A percentile compares a stretch with the other conserved stretches of the same genome.
phyloP scores from a whole-genome alignment of 2,329 filamentous ascomycete species.

The Cladosporium halotolerans region DNA sequence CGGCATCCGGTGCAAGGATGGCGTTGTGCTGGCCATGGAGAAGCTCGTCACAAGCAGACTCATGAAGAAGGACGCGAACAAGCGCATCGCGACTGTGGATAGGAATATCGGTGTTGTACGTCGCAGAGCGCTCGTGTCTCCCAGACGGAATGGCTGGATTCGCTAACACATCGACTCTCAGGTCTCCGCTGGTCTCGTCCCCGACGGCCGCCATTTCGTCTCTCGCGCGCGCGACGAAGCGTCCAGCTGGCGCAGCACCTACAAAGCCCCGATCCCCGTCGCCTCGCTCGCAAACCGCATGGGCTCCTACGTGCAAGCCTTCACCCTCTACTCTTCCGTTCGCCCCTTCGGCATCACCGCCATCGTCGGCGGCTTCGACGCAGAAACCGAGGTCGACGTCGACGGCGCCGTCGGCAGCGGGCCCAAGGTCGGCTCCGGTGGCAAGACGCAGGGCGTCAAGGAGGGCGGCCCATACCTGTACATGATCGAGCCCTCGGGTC shows the following conservation, averaged over 20 bases:
- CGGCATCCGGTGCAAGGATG: conserved; percentile 95
- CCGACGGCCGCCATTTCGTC: conserved; percentile 91
- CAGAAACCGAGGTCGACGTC: conserved; percentile 74
- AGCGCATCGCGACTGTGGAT: conserved; percentile 92
- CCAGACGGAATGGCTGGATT: not conserved
- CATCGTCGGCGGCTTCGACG: conserved; percentile 90
- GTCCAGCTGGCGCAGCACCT: conserved; percentile 80
- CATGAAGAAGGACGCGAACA: conserved; percentile 90
- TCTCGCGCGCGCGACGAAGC: conserved; percentile 92
- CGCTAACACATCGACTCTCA: conserved; percentile 34
- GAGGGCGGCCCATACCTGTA: conserved; percentile 90
- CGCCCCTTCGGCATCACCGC: conserved; percentile 94
- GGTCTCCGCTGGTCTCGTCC: conserved; percentile 91
- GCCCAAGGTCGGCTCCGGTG: conserved; percentile 71
- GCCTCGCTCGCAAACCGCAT: conserved; percentile 85
- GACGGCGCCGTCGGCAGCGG: conserved; percentile 86
- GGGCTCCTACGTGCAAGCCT: conserved; percentile 93
- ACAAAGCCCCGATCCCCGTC: conserved; percentile 90
- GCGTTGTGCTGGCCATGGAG: conserved; percentile 90
- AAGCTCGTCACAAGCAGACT: conserved; percentile 96
- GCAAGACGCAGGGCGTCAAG: conserved; percentile 67
- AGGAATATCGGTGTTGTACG: conserved; percentile 87
- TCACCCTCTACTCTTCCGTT: conserved; percentile 94
- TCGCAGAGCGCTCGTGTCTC: conserved; percentile 15
- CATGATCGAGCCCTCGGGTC: conserved; percentile 96